phyloP scores from a whole-genome alignment of 2,329 filamentous ascomycete genomes.

The Massarina eburnea region DNA sequence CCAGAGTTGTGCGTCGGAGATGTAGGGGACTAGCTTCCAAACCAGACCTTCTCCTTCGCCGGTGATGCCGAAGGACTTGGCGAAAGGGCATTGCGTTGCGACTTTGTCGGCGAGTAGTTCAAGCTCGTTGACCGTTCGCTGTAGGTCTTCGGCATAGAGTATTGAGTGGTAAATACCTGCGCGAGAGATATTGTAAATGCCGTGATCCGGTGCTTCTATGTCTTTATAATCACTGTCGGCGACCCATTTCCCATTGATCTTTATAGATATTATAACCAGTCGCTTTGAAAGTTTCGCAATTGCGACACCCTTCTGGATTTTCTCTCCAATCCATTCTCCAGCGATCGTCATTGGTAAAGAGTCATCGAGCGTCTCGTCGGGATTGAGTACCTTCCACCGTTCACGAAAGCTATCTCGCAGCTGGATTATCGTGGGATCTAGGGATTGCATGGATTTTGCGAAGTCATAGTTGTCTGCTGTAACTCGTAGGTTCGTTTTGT shows the following conservation, averaged over 20 bases:
- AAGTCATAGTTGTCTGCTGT: constrained; percentile 27
- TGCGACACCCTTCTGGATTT: constrained; percentile 31
- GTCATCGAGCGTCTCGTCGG: constrained; percentile 3
- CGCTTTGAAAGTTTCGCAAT: constrained; percentile 25
- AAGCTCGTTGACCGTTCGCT: constrained; percentile 15
- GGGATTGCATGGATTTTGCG: constrained; percentile 21
- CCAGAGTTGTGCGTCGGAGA: constrained; percentile 19
- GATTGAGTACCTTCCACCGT: constrained; percentile 23
- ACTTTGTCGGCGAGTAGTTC: constrained; percentile 18
- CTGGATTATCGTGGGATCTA: constrained; percentile 12
- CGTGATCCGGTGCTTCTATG: constrained; percentile 19
- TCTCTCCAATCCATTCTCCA: constrained; percentile 34
- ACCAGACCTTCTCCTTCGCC: constrained; percentile 31
- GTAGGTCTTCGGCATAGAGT: constrained; percentile 17
- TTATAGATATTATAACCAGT: constrained; percentile 30
- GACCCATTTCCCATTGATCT: constrained; percentile 29
- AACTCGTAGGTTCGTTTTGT: constrained; percentile 17
- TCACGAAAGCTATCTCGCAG: constrained; percentile 20
- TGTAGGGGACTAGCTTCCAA: constrained; percentile 24
- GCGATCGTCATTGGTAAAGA: constrained; percentile 25
- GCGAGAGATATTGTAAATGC: constrained; percentile 28
- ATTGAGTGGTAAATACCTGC: constrained; percentile 18
- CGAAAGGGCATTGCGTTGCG: constrained; percentile 26
- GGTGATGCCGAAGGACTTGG: constrained; percentile 18
- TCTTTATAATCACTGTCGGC: constrained; percentile 21